phyloP scores from a whole-genome alignment of 768 basidiomycete genomes.

The Pulveroboletus sp. region DNA sequence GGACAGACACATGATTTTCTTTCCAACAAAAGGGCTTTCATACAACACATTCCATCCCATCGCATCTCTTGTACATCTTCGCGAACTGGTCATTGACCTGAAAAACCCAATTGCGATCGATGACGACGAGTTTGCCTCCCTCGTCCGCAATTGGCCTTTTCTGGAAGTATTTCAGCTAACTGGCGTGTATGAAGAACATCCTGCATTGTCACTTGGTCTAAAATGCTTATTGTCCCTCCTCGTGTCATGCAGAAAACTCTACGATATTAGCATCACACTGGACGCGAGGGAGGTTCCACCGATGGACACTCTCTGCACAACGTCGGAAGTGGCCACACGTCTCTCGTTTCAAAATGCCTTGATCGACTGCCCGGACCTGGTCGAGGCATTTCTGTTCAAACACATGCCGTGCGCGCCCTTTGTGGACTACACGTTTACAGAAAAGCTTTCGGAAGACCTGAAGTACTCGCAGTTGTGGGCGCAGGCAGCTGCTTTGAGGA shows the following conservation, averaged over 20 bases:
- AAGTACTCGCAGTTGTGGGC: no score
- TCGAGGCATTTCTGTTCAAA: background rate
- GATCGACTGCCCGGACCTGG: background rate
- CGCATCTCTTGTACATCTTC: conserved; percentile 2
- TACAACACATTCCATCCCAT: background rate
- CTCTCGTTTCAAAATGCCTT: background rate
- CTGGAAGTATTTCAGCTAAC: background rate
- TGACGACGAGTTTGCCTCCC: background rate
- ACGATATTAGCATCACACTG: background rate
- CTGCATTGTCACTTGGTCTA: background rate
- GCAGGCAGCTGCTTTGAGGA: no score
- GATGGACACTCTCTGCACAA: background rate
- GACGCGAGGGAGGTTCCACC: background rate
- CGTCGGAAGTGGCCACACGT: no score
- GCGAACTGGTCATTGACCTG: background rate
- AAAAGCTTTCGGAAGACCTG: no score
- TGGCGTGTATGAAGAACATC: background rate
- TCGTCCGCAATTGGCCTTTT: background rate
- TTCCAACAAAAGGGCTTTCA: background rate
- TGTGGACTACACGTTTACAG: no score
- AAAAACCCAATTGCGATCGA: background rate
- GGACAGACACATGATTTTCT: background rate
- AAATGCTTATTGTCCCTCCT: background rate
- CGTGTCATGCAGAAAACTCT: background rate
- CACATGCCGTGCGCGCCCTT: background rate